Base-by-base conservation (phyloP, 169 alveolate genomes). In the Amoebophrya sp. region DNA sequence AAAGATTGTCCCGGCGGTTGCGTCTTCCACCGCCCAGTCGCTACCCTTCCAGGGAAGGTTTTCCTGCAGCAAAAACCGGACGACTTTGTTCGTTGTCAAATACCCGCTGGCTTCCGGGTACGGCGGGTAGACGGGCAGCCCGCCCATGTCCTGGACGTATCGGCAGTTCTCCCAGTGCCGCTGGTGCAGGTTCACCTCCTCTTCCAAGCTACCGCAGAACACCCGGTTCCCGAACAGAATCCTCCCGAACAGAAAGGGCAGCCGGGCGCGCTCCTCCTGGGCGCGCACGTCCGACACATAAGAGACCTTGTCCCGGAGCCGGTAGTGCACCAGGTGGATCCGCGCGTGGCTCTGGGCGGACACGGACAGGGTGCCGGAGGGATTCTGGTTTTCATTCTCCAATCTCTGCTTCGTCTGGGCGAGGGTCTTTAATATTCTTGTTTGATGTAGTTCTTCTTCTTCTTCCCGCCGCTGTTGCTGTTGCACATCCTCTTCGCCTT, bases 141-240 rank as follows among this genome's bases (percentile, higher is more conserved):
- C 83, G 38, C 39, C 83, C 29, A n/a, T 7, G 83, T 66, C 83
- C 35, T 66, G 83, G 32, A 66, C 83, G 83, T 7, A 66, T 2
- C 83, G 83, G 83, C 83, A 66, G 35, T 66, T 66, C 35, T 66
- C 83, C 83, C 83, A 66, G 35, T 66, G 83, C 35, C 83, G 29
- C 35, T 66, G 83, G 83, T 25, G 1, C 29, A 66, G 83, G 38
- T n/a, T 25, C 29, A 66, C 83, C 83, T 66, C 83, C 35, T 66
- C 83, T 25, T 66, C 83, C 32, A 66, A n/a, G 7, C 32, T 7
- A 0, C 83, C 83, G 83, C 83, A 66, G 18, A 66, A 66, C 1
- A 66, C 83, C 10, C 35, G 29, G 83, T 66, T 66, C 83, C 83
- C 83, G 35, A 66, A 66, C 83, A 66, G 35, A 1, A 66, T 66